phyloP scores from a whole-genome alignment of 2,329 filamentous ascomycete species.

The Thielaviopsis populi region DNA sequence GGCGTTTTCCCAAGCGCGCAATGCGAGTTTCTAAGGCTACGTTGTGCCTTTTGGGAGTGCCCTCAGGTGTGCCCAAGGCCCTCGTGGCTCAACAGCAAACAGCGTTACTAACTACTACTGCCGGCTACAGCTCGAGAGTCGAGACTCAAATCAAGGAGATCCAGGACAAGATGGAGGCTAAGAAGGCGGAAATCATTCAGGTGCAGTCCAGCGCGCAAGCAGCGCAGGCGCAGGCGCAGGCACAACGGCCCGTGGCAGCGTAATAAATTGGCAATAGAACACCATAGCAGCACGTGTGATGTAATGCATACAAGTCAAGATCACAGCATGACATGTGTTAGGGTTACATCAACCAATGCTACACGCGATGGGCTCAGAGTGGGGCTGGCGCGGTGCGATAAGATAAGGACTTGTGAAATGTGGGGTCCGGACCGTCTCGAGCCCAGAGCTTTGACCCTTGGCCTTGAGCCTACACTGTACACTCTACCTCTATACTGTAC shows the following conservation, averaged over 20 bases:
- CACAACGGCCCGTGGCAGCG: conserved; percentile 1
- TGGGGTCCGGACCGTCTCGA: not conserved
- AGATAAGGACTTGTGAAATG: not conserved
- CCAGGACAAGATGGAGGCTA: conserved; percentile 42
- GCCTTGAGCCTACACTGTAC: no score
- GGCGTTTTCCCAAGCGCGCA: not conserved
- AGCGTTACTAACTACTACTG: conserved; percentile 16
- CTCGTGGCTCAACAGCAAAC: no score
- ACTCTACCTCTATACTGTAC: no score
- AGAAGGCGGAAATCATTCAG: conserved; percentile 45
- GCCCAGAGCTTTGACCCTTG: not conserved
- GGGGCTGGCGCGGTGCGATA: not conserved
- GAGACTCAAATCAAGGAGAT: conserved; percentile 40
- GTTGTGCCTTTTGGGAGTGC: not conserved
- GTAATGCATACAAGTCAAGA: not conserved
- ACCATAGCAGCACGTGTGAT: no score
- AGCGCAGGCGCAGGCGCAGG: conserved; percentile 15
- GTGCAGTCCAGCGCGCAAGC: conserved; percentile 36
- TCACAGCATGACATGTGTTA: no score
- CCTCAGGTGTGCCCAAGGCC: no score
- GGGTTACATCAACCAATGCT: no score
- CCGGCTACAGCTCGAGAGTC: conserved; percentile 20
- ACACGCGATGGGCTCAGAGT: no score
- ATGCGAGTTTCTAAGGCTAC: not conserved
- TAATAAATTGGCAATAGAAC: no score